Conservation (phyloP, 2,329 filamentous ascomycete species). For the Fusarium stilboides region DNA sequence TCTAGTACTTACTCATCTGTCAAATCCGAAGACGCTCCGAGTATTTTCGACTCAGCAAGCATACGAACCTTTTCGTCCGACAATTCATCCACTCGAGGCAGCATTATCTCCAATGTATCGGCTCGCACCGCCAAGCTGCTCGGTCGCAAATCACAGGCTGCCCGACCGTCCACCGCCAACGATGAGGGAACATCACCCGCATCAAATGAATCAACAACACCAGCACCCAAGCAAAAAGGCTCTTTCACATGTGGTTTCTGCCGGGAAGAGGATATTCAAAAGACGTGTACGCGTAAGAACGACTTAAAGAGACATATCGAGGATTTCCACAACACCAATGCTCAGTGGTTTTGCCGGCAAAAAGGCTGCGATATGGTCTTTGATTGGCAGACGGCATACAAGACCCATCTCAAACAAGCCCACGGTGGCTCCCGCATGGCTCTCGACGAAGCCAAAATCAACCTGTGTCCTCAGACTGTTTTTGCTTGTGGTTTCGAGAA, state of each 20-base stretch:
- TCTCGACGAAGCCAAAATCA: constrained; percentile 60
- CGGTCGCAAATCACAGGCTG: constrained; percentile 49
- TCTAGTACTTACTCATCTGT: constrained; percentile 55
- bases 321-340: constrained; percentile 64
- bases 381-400: constrained; percentile 65
- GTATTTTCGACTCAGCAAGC: constrained; percentile 57
- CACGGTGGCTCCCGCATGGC: constrained; percentile 61
- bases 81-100: constrained; percentile 57
- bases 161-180: constrained; percentile 43
- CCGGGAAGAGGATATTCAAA: constrained; percentile 58
- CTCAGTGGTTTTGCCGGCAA: constrained; percentile 63
- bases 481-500: constrained; percentile 65
- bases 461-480: constrained; percentile 62
- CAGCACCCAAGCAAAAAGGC: constrained; percentile 56
- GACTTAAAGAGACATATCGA: constrained; percentile 66
- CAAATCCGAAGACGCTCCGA: constrained; percentile 55
- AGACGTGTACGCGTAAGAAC: constrained; percentile 63
- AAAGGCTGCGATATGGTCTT: constrained; percentile 62
- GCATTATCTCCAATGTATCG: constrained; percentile 60
- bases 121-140: constrained; percentile 56
- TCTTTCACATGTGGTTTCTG: constrained; percentile 60
- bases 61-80: constrained; percentile 59
- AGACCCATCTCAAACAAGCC: constrained; percentile 62
- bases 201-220: constrained; percentile 45
- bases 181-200: constrained; percentile 47